Percentiles rank a stretch among this genome's conserved stretches.
These are phyloP conservation scores for Chlorella sp. DNA, from an alignment of 139 green algal genomes.

Conservation along the genomic window DNA sequence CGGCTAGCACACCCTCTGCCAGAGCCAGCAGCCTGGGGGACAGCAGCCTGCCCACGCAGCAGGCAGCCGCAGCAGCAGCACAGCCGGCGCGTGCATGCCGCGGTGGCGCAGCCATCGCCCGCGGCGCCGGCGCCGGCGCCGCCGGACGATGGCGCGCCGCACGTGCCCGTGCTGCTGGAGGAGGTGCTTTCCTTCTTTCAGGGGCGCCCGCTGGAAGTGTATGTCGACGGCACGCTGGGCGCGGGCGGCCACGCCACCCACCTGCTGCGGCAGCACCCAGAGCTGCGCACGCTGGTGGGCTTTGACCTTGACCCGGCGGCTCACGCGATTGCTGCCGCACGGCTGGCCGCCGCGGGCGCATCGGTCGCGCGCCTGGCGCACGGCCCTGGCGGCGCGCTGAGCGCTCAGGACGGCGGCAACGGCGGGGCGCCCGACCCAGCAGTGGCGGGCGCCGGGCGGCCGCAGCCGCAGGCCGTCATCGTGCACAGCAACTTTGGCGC, in stretches of 20 bases:
- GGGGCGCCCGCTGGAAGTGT: conserved; percentile 38
- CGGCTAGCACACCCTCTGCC: too few species aligned
- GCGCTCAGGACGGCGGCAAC: neutral
- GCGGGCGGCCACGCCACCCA: conserved; percentile 80
- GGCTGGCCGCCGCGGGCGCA: conserved; percentile 39
- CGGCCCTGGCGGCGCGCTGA: neutral
- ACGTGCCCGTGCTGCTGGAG: conserved; percentile 64
- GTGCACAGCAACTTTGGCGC: conserved; percentile 51
- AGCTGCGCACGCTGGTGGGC: conserved; percentile 74
- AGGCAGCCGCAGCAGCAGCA: neutral
- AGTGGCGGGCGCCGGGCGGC: conserved; percentile 5
- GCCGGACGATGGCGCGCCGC: conserved; percentile 1
- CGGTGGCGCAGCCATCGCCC: neutral
- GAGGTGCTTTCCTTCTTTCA: conserved; percentile 66
- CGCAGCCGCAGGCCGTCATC: neutral
- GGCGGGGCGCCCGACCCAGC: neutral
- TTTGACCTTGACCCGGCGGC: conserved; percentile 88
- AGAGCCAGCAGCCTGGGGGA: too few species aligned
- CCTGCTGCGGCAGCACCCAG: conserved; percentile 70
- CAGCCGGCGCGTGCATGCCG: neutral
- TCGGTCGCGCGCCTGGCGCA: conserved; percentile 6
- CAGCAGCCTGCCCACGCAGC: neutral
- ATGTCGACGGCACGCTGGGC: conserved; percentile 90
- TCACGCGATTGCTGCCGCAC: conserved; percentile 61
- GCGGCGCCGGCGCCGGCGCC: neutral